Conservation (phyloP, 2,329 filamentous ascomycete genomes). For the Zasmidium cellare region DNA sequence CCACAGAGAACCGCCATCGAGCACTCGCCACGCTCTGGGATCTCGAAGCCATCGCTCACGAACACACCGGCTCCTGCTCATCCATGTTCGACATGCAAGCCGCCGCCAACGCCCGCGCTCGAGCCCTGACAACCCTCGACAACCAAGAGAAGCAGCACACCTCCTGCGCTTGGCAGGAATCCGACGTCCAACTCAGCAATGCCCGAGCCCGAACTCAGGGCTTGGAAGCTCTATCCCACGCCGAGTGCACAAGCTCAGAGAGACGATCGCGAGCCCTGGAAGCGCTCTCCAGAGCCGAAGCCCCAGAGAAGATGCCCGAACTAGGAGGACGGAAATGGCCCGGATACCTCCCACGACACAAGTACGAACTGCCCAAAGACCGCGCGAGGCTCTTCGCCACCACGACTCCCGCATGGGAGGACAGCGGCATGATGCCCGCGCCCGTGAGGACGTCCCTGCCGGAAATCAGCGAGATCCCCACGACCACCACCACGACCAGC, state of each 20-base stretch:
- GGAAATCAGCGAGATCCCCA: constrained; percentile 11
- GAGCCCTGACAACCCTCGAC: not conserved
- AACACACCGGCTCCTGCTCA: not conserved
- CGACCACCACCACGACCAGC: constrained; percentile 21
- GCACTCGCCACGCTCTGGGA: not conserved
- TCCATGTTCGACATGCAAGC: constrained; percentile 3
- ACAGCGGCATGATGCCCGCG: constrained; percentile 32
- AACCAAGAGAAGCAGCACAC: constrained; percentile 11
- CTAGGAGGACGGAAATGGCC: not conserved
- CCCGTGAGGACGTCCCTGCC: constrained; percentile 21
- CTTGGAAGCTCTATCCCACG: constrained; percentile 7
- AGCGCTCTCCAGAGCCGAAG: not conserved
- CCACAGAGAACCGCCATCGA: constrained; percentile 1
- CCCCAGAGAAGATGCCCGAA: not conserved
- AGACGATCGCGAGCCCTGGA: not conserved
- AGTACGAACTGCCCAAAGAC: constrained; percentile 28
- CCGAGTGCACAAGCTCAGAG: constrained; percentile 9
- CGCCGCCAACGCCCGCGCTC: constrained; percentile 8
- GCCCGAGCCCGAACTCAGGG: constrained; percentile 11
- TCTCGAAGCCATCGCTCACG: constrained; percentile 2
- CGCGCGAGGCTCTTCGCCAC: constrained; percentile 30
- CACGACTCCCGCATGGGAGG: constrained; percentile 30
- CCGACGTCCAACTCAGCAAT: constrained; percentile 1
- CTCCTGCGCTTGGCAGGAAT: not conserved
- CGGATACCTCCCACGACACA: constrained; percentile 29